Evolutionary conservation across 2,329 filamentous ascomycete genomes (phyloP).

Genomic region (Rosellinia necatrix): DNA sequence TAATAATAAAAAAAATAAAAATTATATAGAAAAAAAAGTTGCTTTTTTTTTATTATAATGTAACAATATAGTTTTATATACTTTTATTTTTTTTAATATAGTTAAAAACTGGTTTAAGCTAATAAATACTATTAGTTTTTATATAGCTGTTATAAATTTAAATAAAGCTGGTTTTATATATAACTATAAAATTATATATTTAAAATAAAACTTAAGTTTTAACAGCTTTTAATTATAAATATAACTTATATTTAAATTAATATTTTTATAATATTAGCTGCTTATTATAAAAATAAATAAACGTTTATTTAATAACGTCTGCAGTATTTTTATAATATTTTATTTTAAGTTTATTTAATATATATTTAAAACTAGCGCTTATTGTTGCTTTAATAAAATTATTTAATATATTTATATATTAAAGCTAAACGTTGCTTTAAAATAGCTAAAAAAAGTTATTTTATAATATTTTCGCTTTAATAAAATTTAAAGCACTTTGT

Average conservation of each 20-base stretch:
- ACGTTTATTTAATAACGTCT: background rate
- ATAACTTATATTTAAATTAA: background rate
- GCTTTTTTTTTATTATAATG: too few relatives aligned
- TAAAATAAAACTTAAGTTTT: background rate
- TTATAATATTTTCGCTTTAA: too few relatives aligned
- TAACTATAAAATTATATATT: too few relatives aligned
- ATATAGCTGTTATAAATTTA: too few relatives aligned
- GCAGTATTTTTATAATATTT: background rate
- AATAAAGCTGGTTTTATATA: too few relatives aligned
- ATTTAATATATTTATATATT: background rate
- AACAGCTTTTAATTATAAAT: background rate
- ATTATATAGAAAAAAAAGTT: too few relatives aligned
- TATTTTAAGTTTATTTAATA: background rate
- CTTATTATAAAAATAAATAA: background rate
- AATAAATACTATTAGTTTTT: too few relatives aligned
- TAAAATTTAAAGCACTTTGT: too few relatives aligned
- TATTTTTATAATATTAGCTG: background rate
- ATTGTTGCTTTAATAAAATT: background rate
- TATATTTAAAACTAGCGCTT: background rate
- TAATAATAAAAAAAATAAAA: too few relatives aligned
- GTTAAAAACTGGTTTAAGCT: background rate
- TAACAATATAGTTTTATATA: too few relatives aligned
- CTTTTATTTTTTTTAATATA: background rate
- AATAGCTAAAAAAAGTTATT: background rate
- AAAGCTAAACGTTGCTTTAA: background rate